phyloP scores from a whole-genome alignment of 2,329 filamentous ascomycete species.

The Keithomyces neogunnii region DNA sequence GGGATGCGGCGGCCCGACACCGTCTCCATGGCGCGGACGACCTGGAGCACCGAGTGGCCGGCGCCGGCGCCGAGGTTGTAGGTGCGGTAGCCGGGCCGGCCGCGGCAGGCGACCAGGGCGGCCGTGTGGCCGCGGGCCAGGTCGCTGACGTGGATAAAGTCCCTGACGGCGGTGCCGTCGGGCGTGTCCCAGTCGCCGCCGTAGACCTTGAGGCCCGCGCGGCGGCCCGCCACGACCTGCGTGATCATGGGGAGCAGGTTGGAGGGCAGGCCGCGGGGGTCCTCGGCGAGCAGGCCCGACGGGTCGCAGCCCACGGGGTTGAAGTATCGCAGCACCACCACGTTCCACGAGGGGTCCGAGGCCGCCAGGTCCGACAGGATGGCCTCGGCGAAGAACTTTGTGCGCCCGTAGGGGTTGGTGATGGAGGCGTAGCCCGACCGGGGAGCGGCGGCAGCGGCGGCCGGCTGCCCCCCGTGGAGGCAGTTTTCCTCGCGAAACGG shows the following conservation, averaged over 20 bases:
- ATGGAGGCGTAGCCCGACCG: not conserved
- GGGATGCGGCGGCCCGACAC: not conserved
- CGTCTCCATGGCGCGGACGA: not conserved
- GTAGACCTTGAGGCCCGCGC: not conserved
- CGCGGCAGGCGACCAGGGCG: not conserved
- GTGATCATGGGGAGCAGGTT: not conserved
- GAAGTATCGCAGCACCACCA: not conserved
- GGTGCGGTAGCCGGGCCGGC: not conserved
- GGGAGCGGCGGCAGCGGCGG: not conserved
- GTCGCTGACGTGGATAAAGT: not conserved
- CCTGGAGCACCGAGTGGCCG: not conserved
- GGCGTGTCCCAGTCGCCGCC: not conserved
- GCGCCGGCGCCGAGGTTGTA: not conserved
- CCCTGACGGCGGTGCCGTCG: not conserved
- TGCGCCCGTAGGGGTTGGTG: not conserved
- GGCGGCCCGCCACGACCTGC: not conserved
- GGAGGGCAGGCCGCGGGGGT: not conserved
- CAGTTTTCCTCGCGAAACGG: not conserved
- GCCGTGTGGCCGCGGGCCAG: not conserved
- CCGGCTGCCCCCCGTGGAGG: not conserved
- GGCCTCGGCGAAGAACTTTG: not conserved
- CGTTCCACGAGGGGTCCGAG: not conserved
- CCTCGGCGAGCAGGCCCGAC: not conserved
- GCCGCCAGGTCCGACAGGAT: not conserved
- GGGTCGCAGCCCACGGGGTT: not conserved